A percentile compares a stretch with the other conserved stretches of the same genome.
Conservation (phyloP, 768 basidiomycete genomes). For the Pleurotus ostreatus region DNA sequence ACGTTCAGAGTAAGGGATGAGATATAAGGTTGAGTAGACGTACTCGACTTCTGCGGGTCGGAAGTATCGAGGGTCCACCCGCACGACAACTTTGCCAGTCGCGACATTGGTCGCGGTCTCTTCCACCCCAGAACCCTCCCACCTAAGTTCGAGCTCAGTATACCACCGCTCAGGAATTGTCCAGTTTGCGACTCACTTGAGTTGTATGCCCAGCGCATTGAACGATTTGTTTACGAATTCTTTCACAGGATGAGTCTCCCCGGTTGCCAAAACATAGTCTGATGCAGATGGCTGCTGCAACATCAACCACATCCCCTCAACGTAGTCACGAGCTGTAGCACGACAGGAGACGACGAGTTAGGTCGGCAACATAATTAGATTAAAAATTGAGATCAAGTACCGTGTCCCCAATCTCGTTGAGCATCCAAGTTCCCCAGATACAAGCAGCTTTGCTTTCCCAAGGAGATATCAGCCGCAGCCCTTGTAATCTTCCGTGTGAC, state of each 20-base stretch:
- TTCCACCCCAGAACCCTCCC: constrained; percentile 72
- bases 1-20: constrained; percentile 8
- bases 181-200: constrained; percentile 44
- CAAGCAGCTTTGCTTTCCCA: constrained; percentile 86
- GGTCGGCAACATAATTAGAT: neutral
- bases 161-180: constrained; percentile 2
- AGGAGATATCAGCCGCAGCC: constrained; percentile 86
- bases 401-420: constrained; percentile 97
- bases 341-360: neutral
- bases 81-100: constrained; percentile 71
- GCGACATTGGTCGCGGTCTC: constrained; percentile 75
- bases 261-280: constrained; percentile 94
- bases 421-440: constrained; percentile 96
- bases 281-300: constrained; percentile 80
- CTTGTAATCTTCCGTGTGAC: constrained; percentile 94
- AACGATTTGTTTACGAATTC: constrained; percentile 93
- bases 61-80: constrained; percentile 88
- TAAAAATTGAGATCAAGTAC: constrained; percentile 31
- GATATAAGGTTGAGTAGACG: constrained; percentile 27
- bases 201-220: constrained; percentile 54
- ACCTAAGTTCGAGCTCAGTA: constrained; percentile 35
- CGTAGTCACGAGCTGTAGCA: constrained; percentile 72
- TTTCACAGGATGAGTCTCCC: constrained; percentile 92
- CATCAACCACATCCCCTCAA: constrained; percentile 98
- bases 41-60: constrained; percentile 94